Conservation (phyloP, 208 protist genomes). For the Spongospora subterranea region DNA sequence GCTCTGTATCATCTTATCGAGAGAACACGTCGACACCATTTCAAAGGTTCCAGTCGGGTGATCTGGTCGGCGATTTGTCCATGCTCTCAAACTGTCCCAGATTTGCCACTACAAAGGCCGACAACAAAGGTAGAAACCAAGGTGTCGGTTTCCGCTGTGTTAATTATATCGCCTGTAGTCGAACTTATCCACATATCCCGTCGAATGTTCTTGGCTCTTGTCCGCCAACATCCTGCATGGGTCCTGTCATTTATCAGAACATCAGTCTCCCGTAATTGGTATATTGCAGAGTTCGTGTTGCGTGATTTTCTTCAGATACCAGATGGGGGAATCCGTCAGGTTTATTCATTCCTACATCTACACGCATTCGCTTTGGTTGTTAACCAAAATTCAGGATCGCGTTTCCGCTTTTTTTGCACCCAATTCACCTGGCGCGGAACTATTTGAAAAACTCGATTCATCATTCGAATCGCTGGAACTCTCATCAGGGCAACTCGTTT, state of each 20-base stretch:
- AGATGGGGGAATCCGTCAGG: not conserved
- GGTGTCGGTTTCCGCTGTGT: not conserved
- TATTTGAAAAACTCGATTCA: not conserved
- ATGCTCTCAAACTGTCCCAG: not conserved
- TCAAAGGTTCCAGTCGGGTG: not conserved
- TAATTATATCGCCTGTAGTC: constrained; percentile 16
- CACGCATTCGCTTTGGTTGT: not conserved
- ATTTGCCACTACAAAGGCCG: not conserved
- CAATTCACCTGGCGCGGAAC: not conserved
- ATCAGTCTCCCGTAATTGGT: not conserved
- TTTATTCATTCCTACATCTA: not conserved
- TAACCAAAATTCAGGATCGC: not conserved
- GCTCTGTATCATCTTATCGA: constrained; percentile 42
- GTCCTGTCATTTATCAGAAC: constrained; percentile 15
- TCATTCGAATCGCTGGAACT: not conserved
- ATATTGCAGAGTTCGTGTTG: constrained; percentile 12
- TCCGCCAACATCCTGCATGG: not conserved
- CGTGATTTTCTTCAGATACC: constrained; percentile 14
- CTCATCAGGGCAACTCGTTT: not conserved
- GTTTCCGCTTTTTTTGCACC: not conserved
- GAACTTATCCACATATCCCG: constrained; percentile 14
- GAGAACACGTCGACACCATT: not conserved
- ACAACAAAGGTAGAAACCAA: not conserved
- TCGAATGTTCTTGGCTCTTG: not conserved
- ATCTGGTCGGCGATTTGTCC: not conserved